A percentile compares a stretch with the other conserved stretches of the same genome.
Evolutionary conservation across 2,329 filamentous ascomycete species (phyloP).

Genomic region (Cryphonectria naterciae): DNA sequence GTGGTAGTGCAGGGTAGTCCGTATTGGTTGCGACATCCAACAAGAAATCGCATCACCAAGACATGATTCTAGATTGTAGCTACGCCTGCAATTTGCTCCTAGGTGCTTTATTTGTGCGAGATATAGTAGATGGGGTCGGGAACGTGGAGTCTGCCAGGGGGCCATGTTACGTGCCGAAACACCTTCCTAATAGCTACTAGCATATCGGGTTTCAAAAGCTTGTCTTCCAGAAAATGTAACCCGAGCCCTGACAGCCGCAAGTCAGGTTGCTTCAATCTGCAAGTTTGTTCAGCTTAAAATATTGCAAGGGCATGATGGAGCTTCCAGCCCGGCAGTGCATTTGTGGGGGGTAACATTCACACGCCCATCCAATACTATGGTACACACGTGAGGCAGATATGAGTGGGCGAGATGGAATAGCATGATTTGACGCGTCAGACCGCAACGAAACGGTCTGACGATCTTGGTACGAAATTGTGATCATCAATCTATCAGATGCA

Average conservation of each 20-base stretch:
- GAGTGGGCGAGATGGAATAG: not conserved
- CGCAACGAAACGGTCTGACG: not conserved
- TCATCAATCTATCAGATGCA: not conserved
- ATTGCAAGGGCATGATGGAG: not conserved
- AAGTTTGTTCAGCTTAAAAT: not conserved
- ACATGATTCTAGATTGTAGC: not conserved
- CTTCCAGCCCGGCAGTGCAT: not conserved
- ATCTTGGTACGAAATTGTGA: not conserved
- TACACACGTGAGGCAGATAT: not conserved
- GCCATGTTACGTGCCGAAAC: not conserved
- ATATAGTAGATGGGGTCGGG: not conserved
- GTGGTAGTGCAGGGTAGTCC: not conserved
- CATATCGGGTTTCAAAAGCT: slow-evolving; percentile 4
- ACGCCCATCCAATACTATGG: not conserved
- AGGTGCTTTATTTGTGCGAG: not conserved
- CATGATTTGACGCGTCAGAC: not conserved
- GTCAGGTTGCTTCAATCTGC: not conserved
- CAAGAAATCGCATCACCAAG: not conserved
- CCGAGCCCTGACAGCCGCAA: not conserved
- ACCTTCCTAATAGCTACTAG: not conserved
- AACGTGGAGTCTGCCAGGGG: not conserved
- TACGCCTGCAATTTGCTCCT: not conserved
- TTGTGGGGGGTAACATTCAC: not conserved
- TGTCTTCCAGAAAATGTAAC: not conserved
- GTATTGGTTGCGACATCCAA: not conserved